Percentiles rank a stretch among this genome's conserved stretches.
Evolutionary conservation across 2,329 filamentous ascomycete genomes (phyloP).

Genomic region (Penicillium psychrosexuale): DNA sequence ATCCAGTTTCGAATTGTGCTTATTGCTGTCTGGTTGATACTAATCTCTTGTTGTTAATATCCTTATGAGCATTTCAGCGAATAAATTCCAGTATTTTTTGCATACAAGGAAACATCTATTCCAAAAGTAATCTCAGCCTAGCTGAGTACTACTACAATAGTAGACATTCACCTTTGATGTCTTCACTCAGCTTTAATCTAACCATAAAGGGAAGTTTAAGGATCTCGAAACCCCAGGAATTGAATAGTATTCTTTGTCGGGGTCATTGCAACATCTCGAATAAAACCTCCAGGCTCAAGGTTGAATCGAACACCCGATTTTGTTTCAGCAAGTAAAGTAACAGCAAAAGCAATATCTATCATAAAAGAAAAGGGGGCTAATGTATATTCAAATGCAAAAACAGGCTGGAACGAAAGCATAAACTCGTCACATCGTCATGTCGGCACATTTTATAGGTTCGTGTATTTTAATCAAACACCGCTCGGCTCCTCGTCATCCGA

Average conservation of each 20-base stretch:
- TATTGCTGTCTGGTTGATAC: not conserved
- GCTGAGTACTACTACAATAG: not conserved
- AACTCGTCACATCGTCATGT: constrained; percentile 18
- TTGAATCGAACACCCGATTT: not conserved
- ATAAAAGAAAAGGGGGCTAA: not conserved
- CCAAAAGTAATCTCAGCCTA: no score
- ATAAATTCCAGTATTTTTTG: not conserved
- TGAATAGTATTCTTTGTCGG: not conserved
- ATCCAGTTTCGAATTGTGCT: not conserved
- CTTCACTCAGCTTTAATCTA: not conserved
- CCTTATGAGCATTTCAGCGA: not conserved
- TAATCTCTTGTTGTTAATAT: not conserved
- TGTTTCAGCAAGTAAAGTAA: constrained; percentile 11
- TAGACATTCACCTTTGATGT: no score
- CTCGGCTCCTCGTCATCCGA: constrained; percentile 47
- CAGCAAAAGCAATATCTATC: not conserved
- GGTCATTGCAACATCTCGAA: not conserved
- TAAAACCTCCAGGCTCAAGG: not conserved
- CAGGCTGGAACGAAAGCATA: constrained; percentile 11
- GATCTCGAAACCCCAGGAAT: not conserved
- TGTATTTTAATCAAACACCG: constrained; percentile 6
- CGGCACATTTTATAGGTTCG: not conserved
- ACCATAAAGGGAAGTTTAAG: not conserved
- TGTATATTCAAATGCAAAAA: constrained; percentile 15
- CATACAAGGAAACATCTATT: no score